phyloP scores from a whole-genome alignment of 306 rosid genomes.

The Citrullus amarus region DNA sequence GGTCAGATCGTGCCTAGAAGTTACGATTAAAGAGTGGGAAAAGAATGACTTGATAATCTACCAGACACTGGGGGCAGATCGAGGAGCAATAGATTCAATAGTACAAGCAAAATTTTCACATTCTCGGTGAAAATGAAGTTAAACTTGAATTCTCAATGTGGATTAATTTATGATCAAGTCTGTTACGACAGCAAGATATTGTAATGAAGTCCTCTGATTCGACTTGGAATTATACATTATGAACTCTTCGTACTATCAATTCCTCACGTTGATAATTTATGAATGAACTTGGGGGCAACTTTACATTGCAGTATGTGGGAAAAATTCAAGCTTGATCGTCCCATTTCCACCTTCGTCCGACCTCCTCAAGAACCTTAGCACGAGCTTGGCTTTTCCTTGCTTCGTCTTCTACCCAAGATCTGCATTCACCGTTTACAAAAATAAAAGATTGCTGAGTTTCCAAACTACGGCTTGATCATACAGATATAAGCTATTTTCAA shows the following conservation, averaged over 20 bases:
- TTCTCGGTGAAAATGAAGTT: background rate
- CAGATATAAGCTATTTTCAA: background rate
- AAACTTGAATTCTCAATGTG: background rate
- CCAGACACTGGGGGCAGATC: background rate
- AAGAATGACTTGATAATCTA: background rate
- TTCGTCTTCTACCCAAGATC: slow-evolving; percentile 99
- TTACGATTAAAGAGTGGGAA: background rate
- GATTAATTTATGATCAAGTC: background rate
- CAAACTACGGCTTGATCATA: background rate
- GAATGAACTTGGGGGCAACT: slow-evolving; percentile 7
- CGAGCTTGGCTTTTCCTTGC: slow-evolving; percentile 76
- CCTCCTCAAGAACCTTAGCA: slow-evolving; percentile 85
- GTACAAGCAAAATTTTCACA: background rate
- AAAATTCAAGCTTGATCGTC: slow-evolving; percentile 34
- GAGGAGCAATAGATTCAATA: background rate
- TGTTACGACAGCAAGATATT: background rate
- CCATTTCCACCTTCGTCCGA: slow-evolving; percentile 90
- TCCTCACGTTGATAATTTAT: slow-evolving; percentile 2
- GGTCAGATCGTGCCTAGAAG: background rate
- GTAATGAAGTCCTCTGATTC: background rate
- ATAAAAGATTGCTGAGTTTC: background rate
- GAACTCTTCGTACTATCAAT: background rate
- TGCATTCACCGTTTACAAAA: slow-evolving; percentile 26
- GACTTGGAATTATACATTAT: background rate
- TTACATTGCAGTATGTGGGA: background rate